Percentiles rank a stretch among this genome's conserved stretches.
phyloP scores from a whole-genome alignment of 2,329 filamentous ascomycete genomes.

The Pseudogymnoascus sp. region DNA sequence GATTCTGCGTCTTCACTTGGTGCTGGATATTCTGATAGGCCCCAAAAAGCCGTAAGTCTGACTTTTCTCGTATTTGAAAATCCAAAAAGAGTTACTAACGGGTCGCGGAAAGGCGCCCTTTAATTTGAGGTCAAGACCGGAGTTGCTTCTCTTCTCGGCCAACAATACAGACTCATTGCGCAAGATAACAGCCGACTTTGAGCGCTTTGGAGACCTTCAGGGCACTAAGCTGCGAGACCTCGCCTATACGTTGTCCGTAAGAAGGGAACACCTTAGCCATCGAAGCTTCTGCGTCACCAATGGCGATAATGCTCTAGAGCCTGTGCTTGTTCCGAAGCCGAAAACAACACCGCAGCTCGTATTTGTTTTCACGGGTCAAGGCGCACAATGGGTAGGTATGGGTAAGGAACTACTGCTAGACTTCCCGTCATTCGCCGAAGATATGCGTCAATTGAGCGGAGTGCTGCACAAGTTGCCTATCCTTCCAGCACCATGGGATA shows the following conservation, averaged over 20 bases:
- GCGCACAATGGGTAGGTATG: slow-evolving; percentile 21
- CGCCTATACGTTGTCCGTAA: slow-evolving; percentile 8
- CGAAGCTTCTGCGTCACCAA: slow-evolving; percentile 11
- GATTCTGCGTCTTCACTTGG: slow-evolving; percentile 10
- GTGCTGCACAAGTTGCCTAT: background rate
- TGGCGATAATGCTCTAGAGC: background rate
- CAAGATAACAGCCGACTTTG: background rate
- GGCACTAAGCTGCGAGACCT: slow-evolving; percentile 10
- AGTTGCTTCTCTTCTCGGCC: background rate
- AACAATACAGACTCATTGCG: background rate
- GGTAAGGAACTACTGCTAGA: slow-evolving; percentile 12
- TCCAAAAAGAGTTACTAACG: background rate
- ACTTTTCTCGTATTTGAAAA: background rate
- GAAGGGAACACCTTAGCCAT: slow-evolving; percentile 3
- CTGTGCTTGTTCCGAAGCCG: background rate
- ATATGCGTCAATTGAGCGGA: background rate
- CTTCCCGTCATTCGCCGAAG: slow-evolving; percentile 6
- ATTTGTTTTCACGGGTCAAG: slow-evolving; percentile 23
- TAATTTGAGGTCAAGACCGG: background rate
- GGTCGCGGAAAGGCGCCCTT: background rate
- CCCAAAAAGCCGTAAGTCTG: background rate
- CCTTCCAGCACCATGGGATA: background rate
- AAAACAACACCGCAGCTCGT: background rate
- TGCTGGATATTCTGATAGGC: background rate
- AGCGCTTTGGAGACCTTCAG: background rate